Evolutionary conservation across 2,329 filamentous ascomycete species (phyloP).

Genomic region (Erysiphe pulchra): DNA sequence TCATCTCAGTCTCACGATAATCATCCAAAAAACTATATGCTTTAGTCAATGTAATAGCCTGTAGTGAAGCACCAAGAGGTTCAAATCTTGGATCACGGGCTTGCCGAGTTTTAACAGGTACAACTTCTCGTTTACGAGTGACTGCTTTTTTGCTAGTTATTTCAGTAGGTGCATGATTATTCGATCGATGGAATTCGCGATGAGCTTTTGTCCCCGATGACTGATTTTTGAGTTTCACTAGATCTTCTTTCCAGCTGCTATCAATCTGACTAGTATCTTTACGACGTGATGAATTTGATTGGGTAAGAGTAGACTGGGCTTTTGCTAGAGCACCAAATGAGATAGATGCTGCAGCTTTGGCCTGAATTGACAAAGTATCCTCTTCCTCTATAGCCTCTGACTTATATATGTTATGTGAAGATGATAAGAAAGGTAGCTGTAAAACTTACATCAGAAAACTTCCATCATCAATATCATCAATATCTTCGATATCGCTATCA

Average conservation of each 20-base stretch:
- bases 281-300: slow-evolving; percentile 1
- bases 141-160: slow-evolving; percentile 66
- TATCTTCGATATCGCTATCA: no score
- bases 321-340: slow-evolving; percentile 80
- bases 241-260: slow-evolving; percentile 11
- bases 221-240: slow-evolving; percentile 7
- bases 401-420: no score
- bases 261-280: slow-evolving; percentile 5
- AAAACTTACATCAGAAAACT: no score
- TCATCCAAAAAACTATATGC: slow-evolving; percentile 76
- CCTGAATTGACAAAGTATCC: no score
- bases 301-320: slow-evolving; percentile 43
- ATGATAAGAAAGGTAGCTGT: no score
- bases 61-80: slow-evolving; percentile 26
- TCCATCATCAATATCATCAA: no score
- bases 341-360: slow-evolving; percentile 24
- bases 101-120: slow-evolving; percentile 31
- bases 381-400: no score
- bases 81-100: slow-evolving; percentile 77
- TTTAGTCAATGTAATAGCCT: slow-evolving; percentile 33
- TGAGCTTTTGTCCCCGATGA: slow-evolving; percentile 16
- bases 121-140: slow-evolving; percentile 49
- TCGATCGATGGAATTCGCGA: slow-evolving; percentile 21
- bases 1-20: slow-evolving; percentile 66
- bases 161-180: slow-evolving; percentile 74